A percentile compares a stretch with the other conserved stretches of the same genome.
These are phyloP conservation scores for Yarrowia keelungensis DNA, from an alignment of 805 yeast species.

Conservation along the genomic window DNA sequence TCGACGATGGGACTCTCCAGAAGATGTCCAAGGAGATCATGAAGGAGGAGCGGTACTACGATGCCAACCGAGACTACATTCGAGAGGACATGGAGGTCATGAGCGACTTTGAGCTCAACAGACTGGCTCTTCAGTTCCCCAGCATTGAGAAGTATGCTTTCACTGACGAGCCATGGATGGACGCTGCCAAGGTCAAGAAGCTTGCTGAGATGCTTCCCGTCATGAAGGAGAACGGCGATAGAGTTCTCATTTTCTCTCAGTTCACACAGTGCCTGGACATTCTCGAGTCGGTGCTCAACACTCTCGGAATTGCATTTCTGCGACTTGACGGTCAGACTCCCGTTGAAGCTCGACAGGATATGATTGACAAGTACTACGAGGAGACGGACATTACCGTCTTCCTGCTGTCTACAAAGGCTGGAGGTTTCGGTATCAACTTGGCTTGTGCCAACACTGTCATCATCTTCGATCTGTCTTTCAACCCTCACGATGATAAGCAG, in stretches of 20 bases:
- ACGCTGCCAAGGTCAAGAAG: conserved; percentile 76
- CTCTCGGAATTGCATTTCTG: conserved; percentile 70
- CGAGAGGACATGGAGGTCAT: conserved; percentile 94
- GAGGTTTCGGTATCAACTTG: conserved; percentile 97
- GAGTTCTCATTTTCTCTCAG: conserved; percentile 83
- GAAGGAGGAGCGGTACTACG: conserved; percentile 77
- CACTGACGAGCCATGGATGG: conserved; percentile 61
- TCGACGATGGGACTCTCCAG: conserved; percentile 60
- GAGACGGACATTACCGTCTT: conserved; percentile 84
- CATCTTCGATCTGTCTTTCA: conserved; percentile 91
- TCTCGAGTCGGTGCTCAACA: conserved; percentile 73
- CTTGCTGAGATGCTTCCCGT: conserved; percentile 64
- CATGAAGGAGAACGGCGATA: conserved; percentile 63
- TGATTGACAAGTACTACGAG: conserved; percentile 87
- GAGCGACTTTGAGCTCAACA: conserved; percentile 88
- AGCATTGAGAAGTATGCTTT: conserved; percentile 63
- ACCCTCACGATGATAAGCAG: conserved; percentile 98
- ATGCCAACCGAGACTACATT: conserved; percentile 79
- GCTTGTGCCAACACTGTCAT: conserved; percentile 94
- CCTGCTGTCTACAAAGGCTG: conserved; percentile 91
- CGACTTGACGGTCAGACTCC: conserved; percentile 93
- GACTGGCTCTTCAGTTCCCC: conserved; percentile 70
- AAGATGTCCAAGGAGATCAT: conserved; percentile 80
- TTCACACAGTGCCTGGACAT: conserved; percentile 93
- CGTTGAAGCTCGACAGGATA: conserved; percentile 89